Base-by-base conservation (phyloP, 305 asterid genomes). In the Plantago lanceolata region DNA sequence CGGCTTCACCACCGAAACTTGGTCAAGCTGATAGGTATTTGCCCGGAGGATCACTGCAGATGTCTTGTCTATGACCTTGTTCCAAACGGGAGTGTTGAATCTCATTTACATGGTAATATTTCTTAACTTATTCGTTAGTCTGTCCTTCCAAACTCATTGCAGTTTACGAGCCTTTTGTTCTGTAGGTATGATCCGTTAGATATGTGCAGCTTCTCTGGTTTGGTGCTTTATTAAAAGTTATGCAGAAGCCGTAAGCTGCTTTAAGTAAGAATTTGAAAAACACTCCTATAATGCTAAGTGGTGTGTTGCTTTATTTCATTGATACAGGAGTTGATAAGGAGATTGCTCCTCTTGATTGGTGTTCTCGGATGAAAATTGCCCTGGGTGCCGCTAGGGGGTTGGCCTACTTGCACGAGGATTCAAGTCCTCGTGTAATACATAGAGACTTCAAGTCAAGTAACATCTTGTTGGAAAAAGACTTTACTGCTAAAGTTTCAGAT, bases 391-490 rank as follows among this genome's bases (percentile, higher is more conserved):
- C 96, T 48, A 76, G 95, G 57, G 98, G 96, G 18, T 79, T 91
- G 77, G 92, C 98, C 7, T 91, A 88, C 73, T 68, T 91, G 66
- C 98, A 91, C 19, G 98, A 91, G 82, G 98, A 91, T 66, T 91
- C 98, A 8, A 91, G 92, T 74, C 98, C 98, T 43, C 89, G 95
- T 51, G 98, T 91, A 61, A 91, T 91, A 66, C 98, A 91, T 64
- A 68, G 97, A 68, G 97, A 91, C 79, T 91, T 88, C 88, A 91
- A 91, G 80, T 76, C 97, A 0, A 88, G 98, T 79, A 91, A 91
- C 70, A 88, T 91, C 67, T 77, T 91, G 72, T 62, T 91, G 64
- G 96, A 91, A 71, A 69, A 84, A 31, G 96, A 91, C 64, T 91
- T 72, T 47, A 84, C 95, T 5, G 90, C 97, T 70, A 86, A 91